phyloP scores from a whole-genome alignment of 2,329 filamentous ascomycete species.

The Diaporthe ilicicola region DNA sequence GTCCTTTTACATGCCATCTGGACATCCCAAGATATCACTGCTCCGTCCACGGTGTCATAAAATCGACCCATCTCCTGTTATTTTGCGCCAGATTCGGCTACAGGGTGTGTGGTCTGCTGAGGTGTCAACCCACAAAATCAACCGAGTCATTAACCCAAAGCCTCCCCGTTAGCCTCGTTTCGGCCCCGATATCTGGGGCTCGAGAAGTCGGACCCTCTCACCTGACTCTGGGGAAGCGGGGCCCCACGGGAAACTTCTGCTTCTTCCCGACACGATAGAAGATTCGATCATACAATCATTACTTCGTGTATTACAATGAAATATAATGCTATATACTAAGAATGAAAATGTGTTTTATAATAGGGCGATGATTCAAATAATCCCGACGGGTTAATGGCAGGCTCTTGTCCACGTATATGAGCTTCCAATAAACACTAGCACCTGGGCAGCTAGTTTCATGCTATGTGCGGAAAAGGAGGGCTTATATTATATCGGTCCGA shows the following conservation, averaged over 20 bases:
- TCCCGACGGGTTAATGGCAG: not conserved
- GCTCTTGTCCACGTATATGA: too few relatives aligned
- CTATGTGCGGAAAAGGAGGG: not conserved
- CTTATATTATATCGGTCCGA: conserved; percentile 1
- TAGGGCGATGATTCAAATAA: not conserved
- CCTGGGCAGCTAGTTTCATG: not conserved
- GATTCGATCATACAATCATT: not conserved
- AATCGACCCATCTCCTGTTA: not conserved
- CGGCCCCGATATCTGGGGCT: not conserved
- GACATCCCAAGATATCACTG: conserved; percentile 3
- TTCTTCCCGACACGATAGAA: not conserved
- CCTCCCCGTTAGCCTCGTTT: conserved; percentile 1
- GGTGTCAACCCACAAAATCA: not conserved
- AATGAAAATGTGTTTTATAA: too few relatives aligned
- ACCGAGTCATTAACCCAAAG: not conserved
- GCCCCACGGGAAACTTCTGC: not conserved
- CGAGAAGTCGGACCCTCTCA: not conserved
- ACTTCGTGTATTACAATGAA: too few relatives aligned
- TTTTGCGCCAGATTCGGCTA: not conserved
- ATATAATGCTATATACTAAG: too few relatives aligned
- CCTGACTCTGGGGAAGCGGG: conserved; percentile 14
- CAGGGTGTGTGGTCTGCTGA: conserved; percentile 1
- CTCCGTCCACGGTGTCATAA: not conserved
- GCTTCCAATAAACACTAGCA: not conserved
- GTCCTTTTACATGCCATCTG: not conserved